These are phyloP conservation scores for Sporothrix inflata DNA, from an alignment of 2,329 filamentous ascomycete genomes.

Conservation along the genomic window DNA sequence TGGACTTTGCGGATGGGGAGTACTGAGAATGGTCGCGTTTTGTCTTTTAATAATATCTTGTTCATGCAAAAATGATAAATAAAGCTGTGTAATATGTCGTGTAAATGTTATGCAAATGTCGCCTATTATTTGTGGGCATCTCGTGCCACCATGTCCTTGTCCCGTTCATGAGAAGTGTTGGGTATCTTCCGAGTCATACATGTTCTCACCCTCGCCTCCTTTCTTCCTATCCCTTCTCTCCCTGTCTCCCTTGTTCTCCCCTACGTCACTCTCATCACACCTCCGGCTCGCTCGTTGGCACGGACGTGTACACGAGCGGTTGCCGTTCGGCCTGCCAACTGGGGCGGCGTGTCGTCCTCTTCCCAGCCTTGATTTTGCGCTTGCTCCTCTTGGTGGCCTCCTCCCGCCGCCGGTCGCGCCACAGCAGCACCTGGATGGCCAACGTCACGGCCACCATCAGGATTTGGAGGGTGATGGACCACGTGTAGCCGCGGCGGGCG, in stretches of 20 bases:
- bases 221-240: neutral
- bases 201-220: neutral
- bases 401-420: slow-evolving; percentile 35
- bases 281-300: neutral
- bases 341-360: neutral
- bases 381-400: neutral
- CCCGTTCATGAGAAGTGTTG: neutral
- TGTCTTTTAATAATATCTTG: neutral
- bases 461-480: slow-evolving; percentile 42
- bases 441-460: slow-evolving; percentile 40
- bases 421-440: slow-evolving; percentile 40
- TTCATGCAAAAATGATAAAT: neutral
- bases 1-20: slow-evolving; percentile 17
- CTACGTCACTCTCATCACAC: no score
- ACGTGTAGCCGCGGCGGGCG: slow-evolving; percentile 44
- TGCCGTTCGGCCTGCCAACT: slow-evolving; percentile 11
- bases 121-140: neutral
- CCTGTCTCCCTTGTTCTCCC: no score
- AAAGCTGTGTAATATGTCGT: neutral
- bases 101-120: no score
- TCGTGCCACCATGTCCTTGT: neutral
- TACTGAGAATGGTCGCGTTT: neutral
- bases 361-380: neutral
- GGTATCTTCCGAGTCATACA: neutral
- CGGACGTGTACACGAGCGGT: neutral